Evolutionary conservation across 306 rosid genomes (phyloP).

Genomic region (Rosa persica): DNA sequence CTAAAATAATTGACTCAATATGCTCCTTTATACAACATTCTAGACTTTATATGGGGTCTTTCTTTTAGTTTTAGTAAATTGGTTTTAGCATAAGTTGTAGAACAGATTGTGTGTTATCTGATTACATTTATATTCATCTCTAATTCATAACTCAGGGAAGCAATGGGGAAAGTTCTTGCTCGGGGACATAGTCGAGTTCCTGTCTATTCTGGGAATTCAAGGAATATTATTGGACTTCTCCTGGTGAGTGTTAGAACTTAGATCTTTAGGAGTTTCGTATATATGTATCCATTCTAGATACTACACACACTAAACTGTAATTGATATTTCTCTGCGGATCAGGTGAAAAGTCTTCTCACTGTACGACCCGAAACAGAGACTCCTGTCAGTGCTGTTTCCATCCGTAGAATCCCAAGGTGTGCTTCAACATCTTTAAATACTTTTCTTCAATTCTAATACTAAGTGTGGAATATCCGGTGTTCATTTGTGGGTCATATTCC

Average conservation of each 20-base stretch:
- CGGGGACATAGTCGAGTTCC: constrained; percentile 99
- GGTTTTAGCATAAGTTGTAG: constrained; percentile 13
- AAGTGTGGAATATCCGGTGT: constrained; percentile 20
- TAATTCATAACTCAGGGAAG: constrained; percentile 64
- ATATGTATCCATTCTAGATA: constrained; percentile 1
- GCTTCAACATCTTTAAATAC: constrained; percentile 28
- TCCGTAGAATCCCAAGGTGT: constrained; percentile 91
- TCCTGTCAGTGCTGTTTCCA: constrained; percentile 90
- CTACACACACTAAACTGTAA: neutral
- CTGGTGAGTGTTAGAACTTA: constrained; percentile 48
- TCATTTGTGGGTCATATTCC: constrained; percentile 30
- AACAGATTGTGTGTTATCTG: neutral
- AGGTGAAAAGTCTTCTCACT: constrained; percentile 95
- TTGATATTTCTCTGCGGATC: constrained; percentile 24
- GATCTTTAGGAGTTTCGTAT: constrained; percentile 9
- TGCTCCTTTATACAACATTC: neutral
- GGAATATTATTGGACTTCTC: constrained; percentile 86
- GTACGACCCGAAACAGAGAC: constrained; percentile 99
- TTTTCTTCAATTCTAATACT: constrained; percentile 9
- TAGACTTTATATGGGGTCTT: neutral
- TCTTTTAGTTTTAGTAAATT: neutral
- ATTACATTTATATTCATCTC: neutral
- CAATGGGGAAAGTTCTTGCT: constrained; percentile 96
- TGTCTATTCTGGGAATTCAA: constrained; percentile 88
- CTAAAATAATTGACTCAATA: neutral